These are phyloP conservation scores for Prunus mira DNA, from an alignment of 306 rosid species.

Conservation along the genomic window DNA sequence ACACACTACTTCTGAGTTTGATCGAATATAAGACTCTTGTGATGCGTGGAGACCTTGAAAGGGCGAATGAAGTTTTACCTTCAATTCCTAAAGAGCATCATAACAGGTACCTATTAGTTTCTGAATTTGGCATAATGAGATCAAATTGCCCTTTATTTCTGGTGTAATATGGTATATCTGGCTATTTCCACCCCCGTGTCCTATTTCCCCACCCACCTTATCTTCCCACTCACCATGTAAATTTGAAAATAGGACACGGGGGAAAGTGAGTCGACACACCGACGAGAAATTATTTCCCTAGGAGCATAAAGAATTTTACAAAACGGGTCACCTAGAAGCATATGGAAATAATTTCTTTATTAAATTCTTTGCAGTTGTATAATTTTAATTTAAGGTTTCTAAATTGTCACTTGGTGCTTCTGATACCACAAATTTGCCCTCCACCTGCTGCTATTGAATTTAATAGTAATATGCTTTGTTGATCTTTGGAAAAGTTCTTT, in stretches of 20 bases:
- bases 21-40: constrained; percentile 99
- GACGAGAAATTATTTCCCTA: too few species aligned
- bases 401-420: background rate
- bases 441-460: background rate
- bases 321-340: background rate
- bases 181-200: background rate
- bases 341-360: background rate
- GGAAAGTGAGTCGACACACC: too few species aligned
- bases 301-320: background rate
- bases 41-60: constrained; percentile 95
- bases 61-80: constrained; percentile 90
- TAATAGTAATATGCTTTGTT: background rate
- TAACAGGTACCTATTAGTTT: constrained; percentile 57
- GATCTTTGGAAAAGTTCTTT: background rate
- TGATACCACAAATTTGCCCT: background rate
- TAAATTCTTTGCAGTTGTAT: background rate
- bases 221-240: too few species aligned
- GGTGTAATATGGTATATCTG: background rate
- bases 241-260: too few species aligned
- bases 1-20: constrained; percentile 91
- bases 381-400: too few species aligned
- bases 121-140: background rate
- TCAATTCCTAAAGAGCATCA: constrained; percentile 95
- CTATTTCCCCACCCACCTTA: too few species aligned
- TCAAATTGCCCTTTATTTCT: background rate